Conservation (phyloP, 768 basidiomycete genomes). For the Tricholoma terreum region DNA sequence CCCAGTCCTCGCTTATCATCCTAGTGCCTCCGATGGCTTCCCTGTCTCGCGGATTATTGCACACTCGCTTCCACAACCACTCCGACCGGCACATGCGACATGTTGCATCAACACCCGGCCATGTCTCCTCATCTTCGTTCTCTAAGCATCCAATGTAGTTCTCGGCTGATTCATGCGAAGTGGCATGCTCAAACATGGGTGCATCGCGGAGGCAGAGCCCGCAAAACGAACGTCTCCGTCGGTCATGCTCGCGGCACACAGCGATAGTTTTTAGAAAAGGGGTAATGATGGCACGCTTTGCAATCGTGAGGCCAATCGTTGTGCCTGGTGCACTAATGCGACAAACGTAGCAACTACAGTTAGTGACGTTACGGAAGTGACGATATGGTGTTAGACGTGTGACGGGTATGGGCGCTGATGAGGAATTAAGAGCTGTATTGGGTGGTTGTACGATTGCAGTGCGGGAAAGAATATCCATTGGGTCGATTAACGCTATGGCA, state of each 20-base stretch:
- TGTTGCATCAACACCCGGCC: constrained; percentile 62
- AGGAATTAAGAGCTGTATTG: constrained; percentile 30
- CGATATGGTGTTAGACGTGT: constrained; percentile 48
- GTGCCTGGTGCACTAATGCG: constrained; percentile 60
- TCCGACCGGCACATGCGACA: constrained; percentile 66
- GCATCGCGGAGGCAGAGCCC: constrained; percentile 68
- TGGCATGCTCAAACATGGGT: constrained; percentile 36
- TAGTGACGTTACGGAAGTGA: constrained; percentile 60
- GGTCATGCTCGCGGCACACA: constrained; percentile 65
- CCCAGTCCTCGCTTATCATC: constrained; percentile 52
- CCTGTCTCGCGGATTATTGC: constrained; percentile 43
- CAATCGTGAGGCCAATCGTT: constrained; percentile 46
- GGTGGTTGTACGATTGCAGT: constrained; percentile 45
- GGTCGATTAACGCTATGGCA: constrained; percentile 60
- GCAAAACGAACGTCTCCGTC: constrained; percentile 51
- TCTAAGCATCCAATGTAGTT: constrained; percentile 49
- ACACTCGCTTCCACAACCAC: constrained; percentile 61
- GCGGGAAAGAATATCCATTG: constrained; percentile 50
- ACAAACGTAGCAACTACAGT: constrained; percentile 60
- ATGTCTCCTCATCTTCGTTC: constrained; percentile 71
- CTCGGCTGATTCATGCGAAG: constrained; percentile 20
- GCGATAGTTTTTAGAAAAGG: constrained; percentile 44
- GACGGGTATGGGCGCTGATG: constrained; percentile 30
- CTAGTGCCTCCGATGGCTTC: constrained; percentile 54
- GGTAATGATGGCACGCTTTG: constrained; percentile 44